Percentiles rank a stretch among this genome's conserved stretches.
Evolutionary conservation across 257 asterid genomes (phyloP).

Genomic region (Galeopsis tetrahit): DNA sequence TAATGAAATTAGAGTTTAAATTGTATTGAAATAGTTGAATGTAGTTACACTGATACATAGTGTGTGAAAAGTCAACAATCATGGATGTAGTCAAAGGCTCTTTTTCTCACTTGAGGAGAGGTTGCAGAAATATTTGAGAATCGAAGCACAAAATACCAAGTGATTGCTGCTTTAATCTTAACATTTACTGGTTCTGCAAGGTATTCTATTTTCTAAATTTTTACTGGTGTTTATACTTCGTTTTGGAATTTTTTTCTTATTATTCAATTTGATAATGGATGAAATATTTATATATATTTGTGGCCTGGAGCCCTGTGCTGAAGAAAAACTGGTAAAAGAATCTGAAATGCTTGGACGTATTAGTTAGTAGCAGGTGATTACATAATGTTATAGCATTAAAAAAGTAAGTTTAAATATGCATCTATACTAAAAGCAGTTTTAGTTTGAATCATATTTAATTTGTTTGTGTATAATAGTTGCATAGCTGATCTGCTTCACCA

Average conservation of each 20-base stretch:
- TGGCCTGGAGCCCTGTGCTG: slow-evolving; percentile 39
- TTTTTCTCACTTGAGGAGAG: neutral
- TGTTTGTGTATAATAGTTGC: neutral
- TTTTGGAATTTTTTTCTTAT: neutral
- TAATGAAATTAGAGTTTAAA: neutral
- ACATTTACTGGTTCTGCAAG: slow-evolving; percentile 5
- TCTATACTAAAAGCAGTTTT: neutral
- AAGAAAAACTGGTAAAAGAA: slow-evolving; percentile 8
- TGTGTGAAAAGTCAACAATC: slow-evolving; percentile 28
- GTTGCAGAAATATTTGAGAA: slow-evolving; percentile 3
- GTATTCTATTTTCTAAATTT: neutral
- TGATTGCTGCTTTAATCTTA: neutral
- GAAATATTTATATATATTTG: neutral
- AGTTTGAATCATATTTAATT: neutral
- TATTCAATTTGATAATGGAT: neutral
- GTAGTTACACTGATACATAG: neutral
- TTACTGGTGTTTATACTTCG: neutral
- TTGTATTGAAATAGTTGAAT: slow-evolving; percentile 7
- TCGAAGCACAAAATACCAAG: neutral
- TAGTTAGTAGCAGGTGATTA: neutral
- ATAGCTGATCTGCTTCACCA: neutral
- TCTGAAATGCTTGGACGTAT: neutral
- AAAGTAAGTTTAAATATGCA: neutral
- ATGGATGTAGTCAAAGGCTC: slow-evolving; percentile 10
- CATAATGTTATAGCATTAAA: neutral